These are phyloP conservation scores for Aaosphaeria arxii DNA, from an alignment of 2,329 filamentous ascomycete species.

Conservation along the genomic window DNA sequence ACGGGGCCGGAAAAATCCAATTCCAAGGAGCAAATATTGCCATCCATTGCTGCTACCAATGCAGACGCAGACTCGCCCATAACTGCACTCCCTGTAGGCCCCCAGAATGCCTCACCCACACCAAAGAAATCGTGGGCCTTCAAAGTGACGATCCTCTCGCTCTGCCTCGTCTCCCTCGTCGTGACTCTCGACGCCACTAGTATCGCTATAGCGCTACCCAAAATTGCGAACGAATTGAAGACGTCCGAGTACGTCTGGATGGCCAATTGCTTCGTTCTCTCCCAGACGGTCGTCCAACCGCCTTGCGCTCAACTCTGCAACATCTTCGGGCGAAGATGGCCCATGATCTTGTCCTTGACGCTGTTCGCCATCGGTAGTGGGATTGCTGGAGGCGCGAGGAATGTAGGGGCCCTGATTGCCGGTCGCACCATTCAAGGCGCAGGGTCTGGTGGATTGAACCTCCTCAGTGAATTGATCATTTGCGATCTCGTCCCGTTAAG, in stretches of 20 bases:
- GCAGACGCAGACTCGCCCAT: no score
- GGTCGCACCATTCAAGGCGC: conserved; percentile 55
- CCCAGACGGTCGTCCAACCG: conserved; percentile 47
- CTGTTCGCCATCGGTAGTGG: conserved; percentile 54
- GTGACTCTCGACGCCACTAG: background rate
- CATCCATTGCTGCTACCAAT: no score
- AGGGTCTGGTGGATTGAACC: conserved; percentile 46
- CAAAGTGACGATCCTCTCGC: background rate
- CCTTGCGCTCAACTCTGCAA: conserved; percentile 51
- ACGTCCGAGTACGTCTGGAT: conserved; percentile 9
- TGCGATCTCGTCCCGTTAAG: conserved; percentile 50
- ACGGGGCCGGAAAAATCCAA: no score
- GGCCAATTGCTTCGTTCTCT: conserved; percentile 24
- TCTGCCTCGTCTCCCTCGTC: background rate
- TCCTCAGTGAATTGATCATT: conserved; percentile 49
- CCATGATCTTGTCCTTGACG: conserved; percentile 36
- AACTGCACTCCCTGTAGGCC: no score
- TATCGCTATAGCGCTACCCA: background rate
- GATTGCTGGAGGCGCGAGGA: conserved; percentile 49
- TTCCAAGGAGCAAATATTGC: no score
- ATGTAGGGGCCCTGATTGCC: conserved; percentile 48
- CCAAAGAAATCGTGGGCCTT: background rate
- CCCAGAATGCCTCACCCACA: no score
- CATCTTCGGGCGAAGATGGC: conserved; percentile 51
- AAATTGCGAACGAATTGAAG: background rate